A percentile compares a stretch with the other conserved stretches of the same genome.
phyloP scores from a whole-genome alignment of 139 green algal species.

The Gonium pectorale region DNA sequence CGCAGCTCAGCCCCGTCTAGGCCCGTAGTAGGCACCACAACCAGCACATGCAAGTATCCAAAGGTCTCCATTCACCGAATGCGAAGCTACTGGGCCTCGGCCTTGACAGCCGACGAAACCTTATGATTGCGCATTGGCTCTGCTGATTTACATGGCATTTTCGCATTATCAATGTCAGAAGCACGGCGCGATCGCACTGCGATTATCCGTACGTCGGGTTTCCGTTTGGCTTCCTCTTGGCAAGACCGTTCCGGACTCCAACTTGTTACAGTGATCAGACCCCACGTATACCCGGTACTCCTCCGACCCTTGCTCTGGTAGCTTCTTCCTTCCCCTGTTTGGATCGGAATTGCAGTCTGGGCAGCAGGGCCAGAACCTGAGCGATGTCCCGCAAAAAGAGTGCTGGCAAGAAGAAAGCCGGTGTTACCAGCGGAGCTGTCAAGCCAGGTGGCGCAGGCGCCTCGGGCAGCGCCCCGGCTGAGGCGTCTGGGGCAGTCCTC shows the following conservation, averaged over 20 bases:
- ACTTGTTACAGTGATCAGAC: background rate
- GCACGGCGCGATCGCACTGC: background rate
- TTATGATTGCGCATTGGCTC: background rate
- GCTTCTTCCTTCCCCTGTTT: background rate
- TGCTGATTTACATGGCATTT: background rate
- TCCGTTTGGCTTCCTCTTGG: background rate
- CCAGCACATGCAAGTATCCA: background rate
- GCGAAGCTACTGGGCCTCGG: background rate
- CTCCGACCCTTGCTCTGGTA: background rate
- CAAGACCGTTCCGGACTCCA: background rate
- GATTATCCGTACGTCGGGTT: background rate
- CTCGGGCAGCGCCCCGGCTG: background rate
- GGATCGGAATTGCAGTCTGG: background rate
- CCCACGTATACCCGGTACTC: background rate
- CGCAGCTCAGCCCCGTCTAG: background rate
- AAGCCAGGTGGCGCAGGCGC: background rate
- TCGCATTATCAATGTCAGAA: background rate
- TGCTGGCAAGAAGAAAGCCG: background rate
- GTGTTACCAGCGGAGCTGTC: background rate
- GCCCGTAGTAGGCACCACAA: background rate
- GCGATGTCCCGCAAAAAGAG: slow-evolving; percentile 10
- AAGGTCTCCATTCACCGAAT: background rate
- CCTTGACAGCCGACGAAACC: background rate
- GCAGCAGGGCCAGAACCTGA: background rate
- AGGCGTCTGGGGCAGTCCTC: background rate